Percentiles rank a stretch among this genome's conserved stretches.
Conservation (phyloP, 176 grass and related monocot genomes). For the Bromus sterilis region DNA sequence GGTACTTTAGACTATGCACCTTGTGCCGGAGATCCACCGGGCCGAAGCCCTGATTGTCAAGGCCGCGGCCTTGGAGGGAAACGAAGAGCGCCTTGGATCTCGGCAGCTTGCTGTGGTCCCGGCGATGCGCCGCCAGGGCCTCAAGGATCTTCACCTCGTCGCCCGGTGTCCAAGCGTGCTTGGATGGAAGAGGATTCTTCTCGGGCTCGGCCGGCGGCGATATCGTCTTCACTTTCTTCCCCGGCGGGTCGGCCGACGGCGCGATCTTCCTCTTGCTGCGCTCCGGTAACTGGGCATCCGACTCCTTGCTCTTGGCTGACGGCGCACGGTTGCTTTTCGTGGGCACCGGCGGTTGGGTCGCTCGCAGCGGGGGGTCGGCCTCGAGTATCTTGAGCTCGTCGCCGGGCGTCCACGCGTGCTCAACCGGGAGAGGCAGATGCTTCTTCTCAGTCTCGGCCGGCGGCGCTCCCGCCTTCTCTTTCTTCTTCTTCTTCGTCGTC, state of each 20-base stretch:
- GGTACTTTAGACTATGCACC: constrained; percentile 14
- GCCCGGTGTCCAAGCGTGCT: constrained; percentile 19
- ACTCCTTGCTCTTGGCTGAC: background rate
- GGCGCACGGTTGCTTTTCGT: background rate
- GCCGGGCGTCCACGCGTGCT: constrained; percentile 17
- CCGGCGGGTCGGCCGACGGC: background rate
- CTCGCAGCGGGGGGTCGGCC: background rate
- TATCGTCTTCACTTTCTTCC: background rate
- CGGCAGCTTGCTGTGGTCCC: background rate
- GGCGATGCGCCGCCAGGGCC: constrained; percentile 20
- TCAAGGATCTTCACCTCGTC: constrained; percentile 18
- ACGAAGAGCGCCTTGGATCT: background rate
- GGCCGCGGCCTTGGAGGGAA: background rate
- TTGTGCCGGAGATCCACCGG: background rate
- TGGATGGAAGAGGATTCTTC: background rate
- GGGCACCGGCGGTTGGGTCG: background rate
- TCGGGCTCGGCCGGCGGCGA: background rate
- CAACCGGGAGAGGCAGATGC: background rate
- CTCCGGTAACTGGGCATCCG: background rate
- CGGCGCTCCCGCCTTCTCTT: background rate
- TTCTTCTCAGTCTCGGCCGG: background rate
- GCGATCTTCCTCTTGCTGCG: background rate
- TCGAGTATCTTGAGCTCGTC: constrained; percentile 18
- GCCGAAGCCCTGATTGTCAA: background rate
- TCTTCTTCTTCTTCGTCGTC: background rate